Conservation (phyloP, 352 stramenopile species). For the Globisporangium irregulare region DNA sequence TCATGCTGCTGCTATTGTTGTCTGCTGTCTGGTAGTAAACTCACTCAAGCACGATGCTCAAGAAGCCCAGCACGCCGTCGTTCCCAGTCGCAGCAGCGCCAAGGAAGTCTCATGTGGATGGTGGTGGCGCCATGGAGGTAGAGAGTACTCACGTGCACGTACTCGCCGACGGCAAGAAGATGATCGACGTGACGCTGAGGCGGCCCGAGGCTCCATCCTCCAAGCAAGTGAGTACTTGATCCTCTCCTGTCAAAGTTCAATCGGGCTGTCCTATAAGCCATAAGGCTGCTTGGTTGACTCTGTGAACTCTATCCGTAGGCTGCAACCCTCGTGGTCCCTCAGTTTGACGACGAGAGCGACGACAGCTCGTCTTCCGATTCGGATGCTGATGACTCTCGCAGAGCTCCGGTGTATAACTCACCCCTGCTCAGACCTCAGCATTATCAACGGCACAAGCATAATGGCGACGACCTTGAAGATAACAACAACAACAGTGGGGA, state of each 20-base stretch:
- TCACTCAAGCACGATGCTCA: conserved; percentile 1
- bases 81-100: neutral
- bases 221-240: conserved; percentile 15
- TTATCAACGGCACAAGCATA: conserved; percentile 6
- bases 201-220: conserved; percentile 6
- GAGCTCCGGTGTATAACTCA: conserved; percentile 9
- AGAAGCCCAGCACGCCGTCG: conserved; percentile 12
- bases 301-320: conserved; percentile 13
- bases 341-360: conserved; percentile 60
- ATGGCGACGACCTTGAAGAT: conserved; percentile 26
- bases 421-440: conserved; percentile 1
- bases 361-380: conserved; percentile 41
- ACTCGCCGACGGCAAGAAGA: conserved; percentile 40
- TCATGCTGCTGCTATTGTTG: neutral
- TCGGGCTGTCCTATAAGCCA: neutral
- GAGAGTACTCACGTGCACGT: conserved; percentile 43
- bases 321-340: conserved; percentile 45
- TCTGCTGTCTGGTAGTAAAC: neutral
- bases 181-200: conserved; percentile 56
- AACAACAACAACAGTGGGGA: conserved; percentile 10
- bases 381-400: conserved; percentile 12
- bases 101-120: neutral
- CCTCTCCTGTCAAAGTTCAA: neutral
- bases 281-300: neutral
- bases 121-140: conserved; percentile 35